These are phyloP conservation scores for Blastomyces emzantsi DNA, from an alignment of 2,329 filamentous ascomycete genomes.

Conservation along the genomic window DNA sequence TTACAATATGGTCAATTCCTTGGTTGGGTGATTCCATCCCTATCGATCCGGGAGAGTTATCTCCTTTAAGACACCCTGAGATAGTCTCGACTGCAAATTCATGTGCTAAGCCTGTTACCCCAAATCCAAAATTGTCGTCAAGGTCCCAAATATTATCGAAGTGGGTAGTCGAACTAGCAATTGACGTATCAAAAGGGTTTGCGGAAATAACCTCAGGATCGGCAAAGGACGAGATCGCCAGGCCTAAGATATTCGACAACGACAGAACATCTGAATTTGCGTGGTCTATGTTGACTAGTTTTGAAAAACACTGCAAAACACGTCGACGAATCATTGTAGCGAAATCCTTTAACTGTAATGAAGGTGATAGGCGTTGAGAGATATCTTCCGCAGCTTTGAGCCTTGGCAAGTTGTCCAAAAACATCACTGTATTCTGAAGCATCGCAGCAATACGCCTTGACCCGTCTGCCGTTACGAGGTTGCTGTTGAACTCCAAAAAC, in stretches of 20 bases:
- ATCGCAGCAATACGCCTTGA: slow-evolving; percentile 87
- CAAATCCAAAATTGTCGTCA: slow-evolving; percentile 88
- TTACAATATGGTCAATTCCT: slow-evolving; percentile 36
- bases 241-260: slow-evolving; percentile 82
- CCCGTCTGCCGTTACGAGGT: slow-evolving; percentile 84
- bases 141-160: slow-evolving; percentile 96
- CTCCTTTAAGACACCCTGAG: slow-evolving; percentile 59
- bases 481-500: slow-evolving; percentile 88
- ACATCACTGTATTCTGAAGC: slow-evolving; percentile 88
- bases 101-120: slow-evolving; percentile 74
- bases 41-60: slow-evolving; percentile 40
- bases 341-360: slow-evolving; percentile 79
- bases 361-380: slow-evolving; percentile 70
- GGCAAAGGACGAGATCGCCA: slow-evolving; percentile 85
- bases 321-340: slow-evolving; percentile 88
- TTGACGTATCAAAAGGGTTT: slow-evolving; percentile 78
- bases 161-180: slow-evolving; percentile 77
- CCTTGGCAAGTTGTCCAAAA: slow-evolving; percentile 71
- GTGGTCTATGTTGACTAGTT: slow-evolving; percentile 80
- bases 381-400: slow-evolving; percentile 85
- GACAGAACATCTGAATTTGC: slow-evolving; percentile 75
- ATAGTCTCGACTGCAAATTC: slow-evolving; percentile 65
- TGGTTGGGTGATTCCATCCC: slow-evolving; percentile 32
- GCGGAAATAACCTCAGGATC: slow-evolving; percentile 66
- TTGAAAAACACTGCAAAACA: slow-evolving; percentile 90